These are phyloP conservation scores for Lactarius deliciosus DNA, from an alignment of 768 basidiomycete genomes.

Conservation along the genomic window DNA sequence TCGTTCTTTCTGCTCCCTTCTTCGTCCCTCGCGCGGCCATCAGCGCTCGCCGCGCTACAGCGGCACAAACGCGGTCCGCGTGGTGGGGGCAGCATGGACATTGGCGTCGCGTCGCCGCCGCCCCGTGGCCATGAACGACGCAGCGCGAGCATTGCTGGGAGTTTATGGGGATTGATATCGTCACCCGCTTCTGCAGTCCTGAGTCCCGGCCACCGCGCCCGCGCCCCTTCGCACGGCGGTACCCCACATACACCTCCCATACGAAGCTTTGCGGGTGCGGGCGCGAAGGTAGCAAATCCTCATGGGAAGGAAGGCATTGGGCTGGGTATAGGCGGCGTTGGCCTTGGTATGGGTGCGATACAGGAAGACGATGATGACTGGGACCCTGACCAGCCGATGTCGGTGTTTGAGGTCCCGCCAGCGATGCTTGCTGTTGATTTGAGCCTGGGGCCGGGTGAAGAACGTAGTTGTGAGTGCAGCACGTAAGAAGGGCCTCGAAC, in stretches of 20 bases:
- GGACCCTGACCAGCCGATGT: slow-evolving; percentile 67
- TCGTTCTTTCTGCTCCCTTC: slow-evolving; percentile 57
- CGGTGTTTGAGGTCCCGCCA: slow-evolving; percentile 83
- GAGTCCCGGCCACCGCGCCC: slow-evolving; percentile 31
- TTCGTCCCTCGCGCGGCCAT: slow-evolving; percentile 44
- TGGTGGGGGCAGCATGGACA: slow-evolving; percentile 82
- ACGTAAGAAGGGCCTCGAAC: slow-evolving; percentile 5
- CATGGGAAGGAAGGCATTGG: slow-evolving; percentile 32
- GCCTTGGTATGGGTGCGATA: slow-evolving; percentile 16
- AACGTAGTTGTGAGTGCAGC: slow-evolving; percentile 66
- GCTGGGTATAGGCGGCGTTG: slow-evolving; percentile 37
- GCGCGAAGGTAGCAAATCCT: slow-evolving; percentile 15
- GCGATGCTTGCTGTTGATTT: slow-evolving; percentile 91
- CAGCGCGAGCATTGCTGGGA: slow-evolving; percentile 48
- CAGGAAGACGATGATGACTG: slow-evolving; percentile 43
- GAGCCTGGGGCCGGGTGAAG: slow-evolving; percentile 77
- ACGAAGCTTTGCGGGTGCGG: slow-evolving; percentile 20
- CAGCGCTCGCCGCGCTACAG: slow-evolving; percentile 48
- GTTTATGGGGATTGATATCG: slow-evolving; percentile 43
- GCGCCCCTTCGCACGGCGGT: slow-evolving; percentile 30
- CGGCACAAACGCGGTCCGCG: slow-evolving; percentile 51
- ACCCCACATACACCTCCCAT: slow-evolving; percentile 24
- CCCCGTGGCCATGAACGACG: slow-evolving; percentile 47
- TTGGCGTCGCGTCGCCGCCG: slow-evolving; percentile 47
- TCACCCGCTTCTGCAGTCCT: slow-evolving; percentile 29